Evolutionary conservation across 495 filamentous ascomycete species (phyloP).

Genomic region (Stereocaulon alpinum): DNA sequence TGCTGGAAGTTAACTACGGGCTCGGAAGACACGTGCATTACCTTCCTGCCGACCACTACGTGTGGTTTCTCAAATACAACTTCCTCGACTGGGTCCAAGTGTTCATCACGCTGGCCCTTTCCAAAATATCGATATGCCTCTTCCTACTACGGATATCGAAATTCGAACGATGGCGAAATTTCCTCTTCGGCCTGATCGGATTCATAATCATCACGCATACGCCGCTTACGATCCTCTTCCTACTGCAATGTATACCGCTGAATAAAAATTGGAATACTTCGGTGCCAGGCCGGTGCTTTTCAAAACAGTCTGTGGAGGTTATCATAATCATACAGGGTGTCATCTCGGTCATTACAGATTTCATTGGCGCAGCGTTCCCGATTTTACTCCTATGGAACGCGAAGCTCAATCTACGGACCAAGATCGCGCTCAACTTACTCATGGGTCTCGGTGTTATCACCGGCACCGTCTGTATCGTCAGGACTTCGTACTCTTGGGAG

Average conservation of each 20-base stretch:
- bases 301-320: slow-evolving; percentile 9
- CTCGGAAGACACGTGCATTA: slow-evolving; percentile 19
- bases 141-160: slow-evolving; percentile 38
- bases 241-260: slow-evolving; percentile 29
- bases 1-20: slow-evolving; percentile 16
- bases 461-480: slow-evolving; percentile 34
- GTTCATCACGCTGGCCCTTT: slow-evolving; percentile 31
- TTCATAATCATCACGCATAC: slow-evolving; percentile 28
- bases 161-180: slow-evolving; percentile 27
- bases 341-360: slow-evolving; percentile 34
- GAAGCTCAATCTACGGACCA: slow-evolving; percentile 31
- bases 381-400: slow-evolving; percentile 37
- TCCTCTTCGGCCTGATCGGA: slow-evolving; percentile 27
- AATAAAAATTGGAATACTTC: slow-evolving; percentile 26
- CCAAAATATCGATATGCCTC: slow-evolving; percentile 42
- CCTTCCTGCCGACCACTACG: slow-evolving; percentile 6
- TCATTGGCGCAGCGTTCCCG: slow-evolving; percentile 35
- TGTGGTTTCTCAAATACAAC: slow-evolving; percentile 20
- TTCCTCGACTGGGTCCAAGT: slow-evolving; percentile 20
- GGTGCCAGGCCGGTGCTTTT: slow-evolving; percentile 15
- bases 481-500: slow-evolving; percentile 31
- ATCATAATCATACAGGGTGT: slow-evolving; percentile 25
- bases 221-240: slow-evolving; percentile 26
- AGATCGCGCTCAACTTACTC: slow-evolving; percentile 31
- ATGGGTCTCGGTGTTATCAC: slow-evolving; percentile 33